Percentiles rank a stretch among this genome's conserved stretches.
phyloP scores from a whole-genome alignment of 2,329 filamentous ascomycete species.

The Clonostachys chloroleuca region DNA sequence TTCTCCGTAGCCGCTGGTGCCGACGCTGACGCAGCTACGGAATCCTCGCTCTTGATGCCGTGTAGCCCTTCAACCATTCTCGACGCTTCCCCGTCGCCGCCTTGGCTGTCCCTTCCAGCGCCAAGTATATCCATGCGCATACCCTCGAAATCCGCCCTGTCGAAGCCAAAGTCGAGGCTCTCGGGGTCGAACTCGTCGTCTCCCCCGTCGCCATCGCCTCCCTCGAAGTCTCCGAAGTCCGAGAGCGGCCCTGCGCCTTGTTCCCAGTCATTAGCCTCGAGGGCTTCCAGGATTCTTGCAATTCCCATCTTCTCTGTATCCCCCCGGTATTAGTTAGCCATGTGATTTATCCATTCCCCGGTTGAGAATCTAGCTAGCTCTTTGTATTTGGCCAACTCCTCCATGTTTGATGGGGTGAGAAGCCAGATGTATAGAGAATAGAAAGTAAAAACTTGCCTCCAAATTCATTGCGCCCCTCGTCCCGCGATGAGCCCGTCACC shows the following conservation, averaged over 20 bases:
- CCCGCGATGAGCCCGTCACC: constrained; percentile 23
- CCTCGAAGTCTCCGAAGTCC: constrained; percentile 23
- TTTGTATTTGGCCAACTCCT: background rate
- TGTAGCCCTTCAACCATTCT: background rate
- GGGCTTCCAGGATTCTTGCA: constrained; percentile 52
- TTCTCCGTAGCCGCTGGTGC: background rate
- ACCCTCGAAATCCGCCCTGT: constrained; percentile 46
- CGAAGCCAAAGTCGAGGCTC: constrained; percentile 46
- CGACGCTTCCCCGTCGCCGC: constrained; percentile 2
- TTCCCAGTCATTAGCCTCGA: constrained; percentile 64
- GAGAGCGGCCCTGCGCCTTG: constrained; percentile 16
- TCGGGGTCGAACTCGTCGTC: constrained; percentile 36
- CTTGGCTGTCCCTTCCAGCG: constrained; percentile 4
- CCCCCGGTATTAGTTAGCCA: background rate
- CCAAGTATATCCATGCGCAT: constrained; percentile 46
- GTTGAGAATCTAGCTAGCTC: no score
- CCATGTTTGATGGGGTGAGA: background rate
- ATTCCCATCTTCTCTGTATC: constrained; percentile 52
- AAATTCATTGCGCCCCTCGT: constrained; percentile 47
- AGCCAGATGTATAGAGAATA: background rate
- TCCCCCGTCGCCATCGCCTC: constrained; percentile 16
- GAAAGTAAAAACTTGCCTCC: constrained; percentile 34
- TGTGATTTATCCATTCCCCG: no score
- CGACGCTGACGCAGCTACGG: background rate
- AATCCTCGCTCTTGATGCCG: background rate